Evolutionary conservation across 192 early-diverging fungal species (phyloP).

Genomic region (Gaertneriomyces semiglobifer): DNA sequence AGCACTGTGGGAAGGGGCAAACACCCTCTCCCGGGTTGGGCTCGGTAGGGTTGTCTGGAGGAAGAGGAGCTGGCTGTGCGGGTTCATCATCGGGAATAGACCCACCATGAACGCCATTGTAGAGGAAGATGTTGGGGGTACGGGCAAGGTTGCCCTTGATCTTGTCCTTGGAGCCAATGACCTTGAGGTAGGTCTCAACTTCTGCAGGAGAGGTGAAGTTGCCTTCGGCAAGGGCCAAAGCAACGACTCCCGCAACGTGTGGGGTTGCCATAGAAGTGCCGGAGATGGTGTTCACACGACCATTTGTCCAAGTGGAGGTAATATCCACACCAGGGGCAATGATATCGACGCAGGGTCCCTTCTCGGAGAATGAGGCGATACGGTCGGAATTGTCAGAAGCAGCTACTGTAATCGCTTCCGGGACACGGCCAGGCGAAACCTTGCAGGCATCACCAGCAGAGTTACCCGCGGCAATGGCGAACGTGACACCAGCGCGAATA

Average conservation of each 20-base stretch:
- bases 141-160: slow-evolving; percentile 32
- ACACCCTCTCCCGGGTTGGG: slow-evolving; percentile 43
- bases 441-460: slow-evolving; percentile 53
- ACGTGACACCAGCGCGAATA: slow-evolving; percentile 35
- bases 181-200: slow-evolving; percentile 42
- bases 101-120: slow-evolving; percentile 40
- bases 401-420: slow-evolving; percentile 31
- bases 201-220: slow-evolving; percentile 41
- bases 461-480: slow-evolving; percentile 49
- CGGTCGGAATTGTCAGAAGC: slow-evolving; percentile 24
- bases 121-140: slow-evolving; percentile 47
- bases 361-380: slow-evolving; percentile 47
- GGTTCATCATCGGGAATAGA: slow-evolving; percentile 40
- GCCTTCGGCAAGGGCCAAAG: slow-evolving; percentile 43
- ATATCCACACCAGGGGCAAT: slow-evolving; percentile 61
- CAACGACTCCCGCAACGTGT: slow-evolving; percentile 53
- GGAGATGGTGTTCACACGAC: slow-evolving; percentile 27
- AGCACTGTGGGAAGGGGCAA: slow-evolving; percentile 48
- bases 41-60: slow-evolving; percentile 22
- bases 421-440: slow-evolving; percentile 45
- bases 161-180: slow-evolving; percentile 35
- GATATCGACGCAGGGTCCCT: slow-evolving; percentile 58
- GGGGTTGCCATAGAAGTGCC: slow-evolving; percentile 61
- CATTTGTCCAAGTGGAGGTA: slow-evolving; percentile 36
- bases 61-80: slow-evolving; percentile 30